phyloP scores from a whole-genome alignment of 75 land plant species.

The Pseudotsuga menziesii region DNA sequence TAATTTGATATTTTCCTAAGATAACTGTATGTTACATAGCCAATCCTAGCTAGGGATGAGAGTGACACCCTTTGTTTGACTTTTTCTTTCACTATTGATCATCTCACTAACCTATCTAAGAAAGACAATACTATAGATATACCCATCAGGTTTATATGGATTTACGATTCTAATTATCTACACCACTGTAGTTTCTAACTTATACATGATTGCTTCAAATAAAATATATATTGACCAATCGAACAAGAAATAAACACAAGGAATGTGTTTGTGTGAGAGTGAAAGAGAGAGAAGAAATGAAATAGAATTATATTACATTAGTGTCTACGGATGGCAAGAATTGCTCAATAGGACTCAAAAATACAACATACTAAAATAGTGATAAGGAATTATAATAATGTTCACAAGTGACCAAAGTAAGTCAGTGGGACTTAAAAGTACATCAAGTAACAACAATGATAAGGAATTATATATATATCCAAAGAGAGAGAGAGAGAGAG shows the following conservation, averaged over 20 bases:
- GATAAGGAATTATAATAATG: too few relatives aligned
- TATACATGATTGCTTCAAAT: neutral
- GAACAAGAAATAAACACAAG: neutral
- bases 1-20: neutral
- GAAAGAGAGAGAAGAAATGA: neutral
- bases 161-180: neutral
- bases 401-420: too few relatives aligned
- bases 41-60: neutral
- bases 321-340: neutral
- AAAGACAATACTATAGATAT: neutral
- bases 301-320: neutral
- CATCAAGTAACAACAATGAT: too few relatives aligned
- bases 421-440: too few relatives aligned
- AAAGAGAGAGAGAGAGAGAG: too few relatives aligned
- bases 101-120: too few relatives aligned
- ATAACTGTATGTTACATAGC: neutral
- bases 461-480: too few relatives aligned
- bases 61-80: too few relatives aligned
- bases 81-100: too few relatives aligned
- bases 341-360: neutral
- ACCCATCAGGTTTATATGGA: neutral
- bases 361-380: too few relatives aligned
- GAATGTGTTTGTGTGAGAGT: neutral
- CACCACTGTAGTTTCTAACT: neutral
- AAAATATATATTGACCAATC: neutral